Percentiles rank a stretch among this genome's conserved stretches.
phyloP scores from a whole-genome alignment of 352 stramenopile genomes.

The Globisporangium iwayamae region DNA sequence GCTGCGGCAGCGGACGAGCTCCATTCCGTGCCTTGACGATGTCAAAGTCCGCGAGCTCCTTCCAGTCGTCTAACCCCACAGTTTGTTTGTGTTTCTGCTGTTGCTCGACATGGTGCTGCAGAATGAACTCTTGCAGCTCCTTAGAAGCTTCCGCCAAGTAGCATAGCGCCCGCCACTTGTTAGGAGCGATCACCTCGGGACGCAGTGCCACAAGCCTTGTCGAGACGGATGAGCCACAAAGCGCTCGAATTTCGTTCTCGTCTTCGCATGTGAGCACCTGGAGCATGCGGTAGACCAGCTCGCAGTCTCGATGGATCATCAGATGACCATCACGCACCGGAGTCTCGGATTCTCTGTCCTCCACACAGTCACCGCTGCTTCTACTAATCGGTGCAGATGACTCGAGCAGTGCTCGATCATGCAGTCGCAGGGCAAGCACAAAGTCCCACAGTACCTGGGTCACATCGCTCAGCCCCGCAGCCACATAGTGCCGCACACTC shows the following conservation, averaged over 20 bases:
- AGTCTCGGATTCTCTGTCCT: background rate
- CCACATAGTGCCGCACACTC: slow-evolving; percentile 14
- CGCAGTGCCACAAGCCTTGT: slow-evolving; percentile 23
- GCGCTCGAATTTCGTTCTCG: background rate
- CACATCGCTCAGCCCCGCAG: slow-evolving; percentile 29
- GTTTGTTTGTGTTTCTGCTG: slow-evolving; percentile 8
- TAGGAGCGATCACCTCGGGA: slow-evolving; percentile 14
- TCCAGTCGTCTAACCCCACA: slow-evolving; percentile 17
- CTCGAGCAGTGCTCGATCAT: slow-evolving; percentile 13
- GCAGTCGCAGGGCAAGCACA: slow-evolving; percentile 33
- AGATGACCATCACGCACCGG: background rate
- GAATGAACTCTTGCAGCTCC: slow-evolving; percentile 27
- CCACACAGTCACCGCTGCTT: background rate
- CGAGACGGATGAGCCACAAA: slow-evolving; percentile 7
- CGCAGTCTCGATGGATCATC: background rate
- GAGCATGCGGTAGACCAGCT: slow-evolving; percentile 13
- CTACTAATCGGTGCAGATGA: background rate
- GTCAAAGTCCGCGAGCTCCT: slow-evolving; percentile 14
- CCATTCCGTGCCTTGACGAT: slow-evolving; percentile 4
- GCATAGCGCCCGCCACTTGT: slow-evolving; percentile 27
- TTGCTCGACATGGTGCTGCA: slow-evolving; percentile 4
- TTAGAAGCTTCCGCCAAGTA: slow-evolving; percentile 26
- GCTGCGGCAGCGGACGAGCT: background rate
- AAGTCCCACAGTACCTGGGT: slow-evolving; percentile 35
- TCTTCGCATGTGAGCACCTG: slow-evolving; percentile 10